Evolutionary conservation across 768 basidiomycete genomes (phyloP).

Genomic region (Strobilomyces confusus): DNA sequence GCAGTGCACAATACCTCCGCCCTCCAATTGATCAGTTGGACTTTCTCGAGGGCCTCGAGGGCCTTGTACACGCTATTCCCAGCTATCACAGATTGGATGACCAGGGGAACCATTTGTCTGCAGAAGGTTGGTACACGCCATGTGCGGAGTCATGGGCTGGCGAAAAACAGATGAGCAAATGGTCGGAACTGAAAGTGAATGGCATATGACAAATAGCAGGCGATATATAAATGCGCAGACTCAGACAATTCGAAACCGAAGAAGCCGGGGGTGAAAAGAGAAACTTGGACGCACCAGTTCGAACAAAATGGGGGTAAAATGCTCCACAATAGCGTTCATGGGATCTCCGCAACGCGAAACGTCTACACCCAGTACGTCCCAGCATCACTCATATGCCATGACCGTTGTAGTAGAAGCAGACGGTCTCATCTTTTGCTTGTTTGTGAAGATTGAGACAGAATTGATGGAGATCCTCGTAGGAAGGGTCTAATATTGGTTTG

Average conservation of each 20-base stretch:
- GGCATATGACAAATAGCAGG: background rate
- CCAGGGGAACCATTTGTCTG: slow-evolving; percentile 69
- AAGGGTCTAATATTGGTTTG: slow-evolving; percentile 93
- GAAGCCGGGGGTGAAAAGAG: no score
- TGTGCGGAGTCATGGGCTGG: slow-evolving; percentile 57
- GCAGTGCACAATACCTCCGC: slow-evolving; percentile 52
- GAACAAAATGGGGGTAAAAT: slow-evolving; percentile 72
- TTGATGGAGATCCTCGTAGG: slow-evolving; percentile 87
- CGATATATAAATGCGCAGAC: background rate
- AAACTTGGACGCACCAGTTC: slow-evolving; percentile 46
- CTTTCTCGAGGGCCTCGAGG: slow-evolving; percentile 61
- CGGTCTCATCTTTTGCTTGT: slow-evolving; percentile 88
- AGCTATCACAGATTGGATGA: slow-evolving; percentile 66
- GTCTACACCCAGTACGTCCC: no score
- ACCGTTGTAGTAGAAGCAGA: slow-evolving; percentile 96
- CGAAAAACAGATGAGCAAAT: background rate
- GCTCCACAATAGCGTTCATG: slow-evolving; percentile 52
- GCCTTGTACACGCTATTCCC: slow-evolving; percentile 64
- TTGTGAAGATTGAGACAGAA: slow-evolving; percentile 82
- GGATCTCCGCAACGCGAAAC: slow-evolving; percentile 43
- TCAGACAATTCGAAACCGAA: background rate
- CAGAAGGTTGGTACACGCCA: slow-evolving; percentile 68
- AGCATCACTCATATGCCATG: no score
- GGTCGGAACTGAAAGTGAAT: background rate
- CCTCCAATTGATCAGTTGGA: slow-evolving; percentile 59